Base-by-base conservation (phyloP, 2,329 filamentous ascomycete species). In the Chrysosporium queenslandicum region DNA sequence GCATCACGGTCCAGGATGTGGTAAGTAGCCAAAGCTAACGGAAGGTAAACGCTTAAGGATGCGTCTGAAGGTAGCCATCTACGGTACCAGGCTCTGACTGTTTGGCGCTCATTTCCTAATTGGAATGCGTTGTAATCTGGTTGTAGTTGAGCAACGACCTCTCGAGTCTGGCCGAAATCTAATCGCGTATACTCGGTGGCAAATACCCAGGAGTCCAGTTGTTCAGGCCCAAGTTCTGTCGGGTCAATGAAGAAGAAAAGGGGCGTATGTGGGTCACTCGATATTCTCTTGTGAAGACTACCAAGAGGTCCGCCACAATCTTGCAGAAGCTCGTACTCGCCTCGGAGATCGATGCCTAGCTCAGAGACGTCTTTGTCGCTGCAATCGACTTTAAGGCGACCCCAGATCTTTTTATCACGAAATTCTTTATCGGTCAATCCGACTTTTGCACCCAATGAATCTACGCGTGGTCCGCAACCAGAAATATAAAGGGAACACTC, bases 201-300 rank as follows among this genome's bases (percentile, higher is more conserved):
- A 58, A 85, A 80, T 0, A 83, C 75, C 58, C 81, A 82, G 1
- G 62, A 63, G 59, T 84, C 80, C 4, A 73, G 52, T 0, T 67
- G 60, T 0, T 71, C 63, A 25, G 73, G 62, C 0, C 74, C 74
- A 32, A 75, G 68, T 14, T 72, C 72, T 4, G 71, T 66, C 0
- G 79, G 76, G 50, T 85, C 78, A 2, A 81, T 65, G 58, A 82
- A 83, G 2, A 85, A 63, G 57, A 74, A 84, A 0, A 82, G 50
- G 0, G 68, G 60, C 7, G 46, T 58, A 6, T 48, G 50, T 2
- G 54, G 54, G 6, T 50, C 46, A 34, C 23, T 51, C 14, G 47
- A 56, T 42, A 18, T 47, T 48, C 66, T 73, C 58, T 72, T 75
- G 62, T 83, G 81, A 20, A 84, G 62, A 50, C 74, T 74, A 14